Evolutionary conservation across 345 rosid genomes (phyloP).

Genomic region (Eutrema heterophyllum): DNA sequence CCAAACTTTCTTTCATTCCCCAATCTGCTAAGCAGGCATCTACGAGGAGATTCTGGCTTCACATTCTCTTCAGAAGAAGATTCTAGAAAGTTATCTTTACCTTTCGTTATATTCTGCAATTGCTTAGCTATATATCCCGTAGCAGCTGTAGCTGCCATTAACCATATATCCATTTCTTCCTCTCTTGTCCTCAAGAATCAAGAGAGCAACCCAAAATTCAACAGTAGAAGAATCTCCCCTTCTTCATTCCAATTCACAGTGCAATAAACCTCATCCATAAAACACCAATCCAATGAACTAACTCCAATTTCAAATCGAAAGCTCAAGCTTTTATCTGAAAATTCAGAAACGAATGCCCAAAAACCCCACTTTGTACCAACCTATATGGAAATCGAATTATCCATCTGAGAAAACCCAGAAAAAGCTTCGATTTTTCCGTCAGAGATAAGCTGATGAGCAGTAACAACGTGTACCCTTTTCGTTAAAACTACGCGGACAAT

Average conservation of each 20-base stretch:
- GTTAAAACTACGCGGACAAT: not conserved
- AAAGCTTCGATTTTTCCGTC: slow-evolving; percentile 18
- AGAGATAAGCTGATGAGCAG: not conserved
- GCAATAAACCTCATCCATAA: slow-evolving; percentile 8
- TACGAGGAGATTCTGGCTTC: slow-evolving; percentile 19
- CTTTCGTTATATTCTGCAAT: slow-evolving; percentile 44
- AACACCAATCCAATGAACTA: not conserved
- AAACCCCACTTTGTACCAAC: not conserved
- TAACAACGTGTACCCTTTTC: not conserved
- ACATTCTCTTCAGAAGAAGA: slow-evolving; percentile 22
- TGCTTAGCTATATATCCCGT: slow-evolving; percentile 62
- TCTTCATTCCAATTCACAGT: not conserved
- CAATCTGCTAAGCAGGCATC: slow-evolving; percentile 21
- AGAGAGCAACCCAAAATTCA: slow-evolving; percentile 3
- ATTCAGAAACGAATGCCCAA: not conserved
- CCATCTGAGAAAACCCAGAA: not conserved
- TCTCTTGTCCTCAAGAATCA: slow-evolving; percentile 7
- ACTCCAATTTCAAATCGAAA: not conserved
- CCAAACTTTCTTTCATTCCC: slow-evolving; percentile 11
- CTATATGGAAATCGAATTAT: not conserved
- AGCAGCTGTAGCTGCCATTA: slow-evolving; percentile 75
- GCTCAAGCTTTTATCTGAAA: slow-evolving; percentile 1
- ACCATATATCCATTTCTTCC: slow-evolving; percentile 65
- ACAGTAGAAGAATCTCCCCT: slow-evolving; percentile 2
- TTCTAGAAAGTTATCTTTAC: slow-evolving; percentile 22